Base-by-base conservation (phyloP, 2,329 filamentous ascomycete species). In the Xylariaceae sp. region DNA sequence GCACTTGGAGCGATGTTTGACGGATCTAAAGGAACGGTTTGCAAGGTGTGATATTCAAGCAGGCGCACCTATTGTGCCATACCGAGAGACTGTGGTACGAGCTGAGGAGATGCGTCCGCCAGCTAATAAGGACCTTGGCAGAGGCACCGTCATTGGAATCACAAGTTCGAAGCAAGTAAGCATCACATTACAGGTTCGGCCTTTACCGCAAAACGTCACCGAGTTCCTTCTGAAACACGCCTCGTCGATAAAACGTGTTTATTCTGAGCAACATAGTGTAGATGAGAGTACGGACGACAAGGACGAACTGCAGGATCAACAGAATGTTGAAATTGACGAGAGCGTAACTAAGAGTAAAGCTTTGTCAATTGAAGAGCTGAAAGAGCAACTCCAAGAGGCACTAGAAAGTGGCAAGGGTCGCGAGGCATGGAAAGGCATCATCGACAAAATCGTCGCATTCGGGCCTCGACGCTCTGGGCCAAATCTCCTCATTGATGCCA, bases 1-100 rank as follows among this genome's bases (percentile, higher is more conserved):
- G 61, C 94, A 99, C 73, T 78, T 99, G 2, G 94, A 99, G 71
- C 80, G 94, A 53, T 99, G 94, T 68, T 71, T 99, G 55, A 96
- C 94, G 49, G 94, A 99, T 74, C 77, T 99, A 22, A 83, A 90
- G 57, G 94, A 99, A 68, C 80, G 94, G 5, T 99, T 96, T 67
- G 92, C 94, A 5, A 86, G 84, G 59, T 97, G 95, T 67, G 92
- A 97, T 61, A 92, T 99, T 49, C 92, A 97, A 67, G 89, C 89
- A 26, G 92, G 94, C 53, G 89, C 89, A 41, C 89, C 94, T 1
- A 97, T 99, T 57, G 94, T 99, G 13, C 94, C 94, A 0, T 99
- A 96, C 71, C 81, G 92, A 53, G 94, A 99, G 73, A 94, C 90
- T 0, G 96, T 95, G 54, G 85, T 96, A 39, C 81, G 83, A 22